Evolutionary conservation across 2,329 filamentous ascomycete species (phyloP).

Genomic region (Elsinoe necatrix): DNA sequence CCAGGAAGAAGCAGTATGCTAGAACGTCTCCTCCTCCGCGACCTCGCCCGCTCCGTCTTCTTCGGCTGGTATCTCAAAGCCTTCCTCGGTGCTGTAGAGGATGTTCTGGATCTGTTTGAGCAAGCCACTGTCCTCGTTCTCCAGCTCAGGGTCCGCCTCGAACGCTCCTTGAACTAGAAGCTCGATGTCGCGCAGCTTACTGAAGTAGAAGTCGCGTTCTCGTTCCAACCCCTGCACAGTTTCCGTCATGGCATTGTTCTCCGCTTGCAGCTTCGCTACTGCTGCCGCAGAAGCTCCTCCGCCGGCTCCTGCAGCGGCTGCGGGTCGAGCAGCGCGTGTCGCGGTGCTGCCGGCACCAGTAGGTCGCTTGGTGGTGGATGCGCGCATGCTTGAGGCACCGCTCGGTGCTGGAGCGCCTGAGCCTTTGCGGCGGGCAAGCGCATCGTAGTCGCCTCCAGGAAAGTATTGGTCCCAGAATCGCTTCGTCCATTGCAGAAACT

Average conservation of each 20-base stretch:
- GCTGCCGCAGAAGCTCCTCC: conserved; percentile 44
- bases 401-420: conserved; percentile 51
- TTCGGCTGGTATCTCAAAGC: conserved; percentile 79
- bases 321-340: conserved; percentile 33
- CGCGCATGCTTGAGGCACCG: conserved; percentile 44
- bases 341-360: conserved; percentile 44
- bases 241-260: conserved; percentile 86
- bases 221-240: conserved; percentile 90
- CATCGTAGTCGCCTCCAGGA: conserved; percentile 94
- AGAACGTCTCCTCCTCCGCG: conserved; percentile 77
- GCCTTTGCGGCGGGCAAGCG: conserved; percentile 74
- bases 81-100: conserved; percentile 85
- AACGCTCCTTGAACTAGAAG: conserved; percentile 85
- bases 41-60: conserved; percentile 34
- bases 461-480: conserved; percentile 97
- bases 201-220: conserved; percentile 98
- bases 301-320: conserved; percentile 31
- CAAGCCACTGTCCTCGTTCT: conserved; percentile 85
- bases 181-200: conserved; percentile 95
- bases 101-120: conserved; percentile 96
- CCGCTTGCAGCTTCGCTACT: conserved; percentile 66
- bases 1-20: conserved; percentile 15
- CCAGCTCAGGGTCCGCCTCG: conserved; percentile 83
- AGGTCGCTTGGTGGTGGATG: conserved; percentile 39
- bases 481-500: conserved; percentile 97